A percentile compares a stretch with the other conserved stretches of the same genome.
phyloP scores from a whole-genome alignment of 2,329 filamentous ascomycete genomes.

The Pseudogymnoascus sp. region DNA sequence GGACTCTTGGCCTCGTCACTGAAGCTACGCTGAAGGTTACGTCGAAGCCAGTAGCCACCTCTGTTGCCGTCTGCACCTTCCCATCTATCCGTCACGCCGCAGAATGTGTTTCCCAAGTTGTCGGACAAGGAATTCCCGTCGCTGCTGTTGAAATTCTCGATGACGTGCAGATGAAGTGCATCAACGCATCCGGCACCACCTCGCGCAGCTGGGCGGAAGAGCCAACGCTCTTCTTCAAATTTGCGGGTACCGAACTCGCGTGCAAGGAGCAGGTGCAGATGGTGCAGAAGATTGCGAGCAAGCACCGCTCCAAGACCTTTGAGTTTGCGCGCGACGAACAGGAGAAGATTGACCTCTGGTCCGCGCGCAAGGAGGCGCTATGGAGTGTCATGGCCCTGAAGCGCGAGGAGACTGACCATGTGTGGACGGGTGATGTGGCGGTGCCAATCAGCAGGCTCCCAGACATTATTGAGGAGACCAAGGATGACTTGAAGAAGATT shows the following conservation, averaged over 20 bases:
- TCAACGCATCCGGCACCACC: conserved; percentile 60
- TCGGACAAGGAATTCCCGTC: conserved; percentile 72
- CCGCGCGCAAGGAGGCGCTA: conserved; percentile 73
- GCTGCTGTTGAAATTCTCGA: conserved; percentile 91
- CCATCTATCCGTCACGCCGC: conserved; percentile 33
- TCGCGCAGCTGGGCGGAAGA: conserved; percentile 60
- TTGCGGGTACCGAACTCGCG: conserved; percentile 58
- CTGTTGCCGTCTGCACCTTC: conserved; percentile 68
- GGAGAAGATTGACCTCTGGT: conserved; percentile 74
- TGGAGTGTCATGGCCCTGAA: conserved; percentile 68
- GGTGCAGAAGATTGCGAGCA: conserved; percentile 56
- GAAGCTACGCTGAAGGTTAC: conserved; percentile 86
- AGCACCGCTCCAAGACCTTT: conserved; percentile 58
- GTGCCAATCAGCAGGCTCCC: conserved; percentile 70
- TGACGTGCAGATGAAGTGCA: conserved; percentile 75
- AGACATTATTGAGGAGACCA: conserved; percentile 70
- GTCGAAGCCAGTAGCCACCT: conserved; percentile 69
- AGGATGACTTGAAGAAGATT: conserved; percentile 49
- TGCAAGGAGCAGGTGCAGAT: conserved; percentile 73
- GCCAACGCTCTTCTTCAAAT: conserved; percentile 80
- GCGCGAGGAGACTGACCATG: conserved; percentile 54
- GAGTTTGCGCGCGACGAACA: conserved; percentile 65
- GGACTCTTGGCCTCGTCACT: conserved; percentile 82
- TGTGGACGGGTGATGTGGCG: conserved; percentile 83
- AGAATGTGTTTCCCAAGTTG: conserved; percentile 70